phyloP scores from a whole-genome alignment of 179 eudicot species.

The Silene coronaria region DNA sequence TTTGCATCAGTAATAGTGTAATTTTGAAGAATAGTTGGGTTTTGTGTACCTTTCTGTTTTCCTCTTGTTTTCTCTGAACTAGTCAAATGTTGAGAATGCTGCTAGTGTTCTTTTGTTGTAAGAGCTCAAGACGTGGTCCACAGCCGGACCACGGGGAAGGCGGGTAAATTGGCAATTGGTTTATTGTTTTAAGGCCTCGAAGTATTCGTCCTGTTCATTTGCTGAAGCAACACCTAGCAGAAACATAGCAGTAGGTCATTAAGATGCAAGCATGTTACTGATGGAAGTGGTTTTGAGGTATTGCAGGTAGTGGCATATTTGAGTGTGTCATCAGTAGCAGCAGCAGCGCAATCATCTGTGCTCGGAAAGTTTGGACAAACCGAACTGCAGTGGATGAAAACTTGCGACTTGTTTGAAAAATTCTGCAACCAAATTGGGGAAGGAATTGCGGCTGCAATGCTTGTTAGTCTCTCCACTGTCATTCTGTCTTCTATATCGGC shows the following conservation, averaged over 20 bases:
- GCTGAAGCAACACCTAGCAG: neutral
- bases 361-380: slow-evolving; percentile 57
- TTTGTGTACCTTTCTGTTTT: no score
- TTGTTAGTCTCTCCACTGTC: slow-evolving; percentile 46
- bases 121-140: no score
- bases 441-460: slow-evolving; percentile 57
- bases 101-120: no score
- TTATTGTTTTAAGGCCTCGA: no score
- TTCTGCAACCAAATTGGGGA: slow-evolving; percentile 68
- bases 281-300: neutral
- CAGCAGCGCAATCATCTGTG: slow-evolving; percentile 54
- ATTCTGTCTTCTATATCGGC: slow-evolving; percentile 65
- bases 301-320: slow-evolving; percentile 77
- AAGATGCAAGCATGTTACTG: neutral
- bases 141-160: no score
- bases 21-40: no score
- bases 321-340: slow-evolving; percentile 58
- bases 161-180: no score
- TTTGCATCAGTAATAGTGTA: no score
- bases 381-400: slow-evolving; percentile 82
- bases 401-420: slow-evolving; percentile 55
- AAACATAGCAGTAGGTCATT: neutral
- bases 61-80: no score
- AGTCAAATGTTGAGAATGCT: no score
- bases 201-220: neutral